These are phyloP conservation scores for Elsinoe australis DNA, from an alignment of 2,329 filamentous ascomycete species.

Conservation along the genomic window DNA sequence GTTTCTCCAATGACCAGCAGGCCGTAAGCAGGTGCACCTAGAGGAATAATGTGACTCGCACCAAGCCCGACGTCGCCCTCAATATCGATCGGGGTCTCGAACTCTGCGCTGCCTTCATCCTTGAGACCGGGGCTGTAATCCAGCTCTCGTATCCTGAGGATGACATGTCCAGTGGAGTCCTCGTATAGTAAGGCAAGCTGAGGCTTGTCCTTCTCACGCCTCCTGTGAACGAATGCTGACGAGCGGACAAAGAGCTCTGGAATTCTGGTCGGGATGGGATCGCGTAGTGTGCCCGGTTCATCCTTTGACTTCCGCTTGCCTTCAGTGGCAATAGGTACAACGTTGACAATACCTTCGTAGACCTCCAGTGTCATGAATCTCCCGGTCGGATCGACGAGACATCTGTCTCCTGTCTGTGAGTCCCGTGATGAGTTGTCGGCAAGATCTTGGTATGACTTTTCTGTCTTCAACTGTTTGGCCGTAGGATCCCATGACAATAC, in stretches of 20 bases:
- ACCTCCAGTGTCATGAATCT: slow-evolving; percentile 59
- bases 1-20: slow-evolving; percentile 50
- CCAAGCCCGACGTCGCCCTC: slow-evolving; percentile 50
- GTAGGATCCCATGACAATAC: slow-evolving; percentile 72
- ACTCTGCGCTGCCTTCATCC: slow-evolving; percentile 45
- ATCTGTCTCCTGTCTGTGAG: slow-evolving; percentile 73
- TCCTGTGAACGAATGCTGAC: slow-evolving; percentile 56
- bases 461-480: slow-evolving; percentile 45
- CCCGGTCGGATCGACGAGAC: slow-evolving; percentile 73
- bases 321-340: slow-evolving; percentile 52
- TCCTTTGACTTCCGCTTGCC: slow-evolving; percentile 45
- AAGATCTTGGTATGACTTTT: slow-evolving; percentile 53
- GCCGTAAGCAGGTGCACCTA: slow-evolving; percentile 49
- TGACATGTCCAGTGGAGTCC: slow-evolving; percentile 51
- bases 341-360: slow-evolving; percentile 60
- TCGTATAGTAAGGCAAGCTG: slow-evolving; percentile 59
- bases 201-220: slow-evolving; percentile 38
- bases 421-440: slow-evolving; percentile 58
- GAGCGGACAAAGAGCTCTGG: slow-evolving; percentile 60
- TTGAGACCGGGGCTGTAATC: slow-evolving; percentile 42
- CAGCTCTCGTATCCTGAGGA: slow-evolving; percentile 49
- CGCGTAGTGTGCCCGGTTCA: slow-evolving; percentile 51
- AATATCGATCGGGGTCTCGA: slow-evolving; percentile 46
- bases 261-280: slow-evolving; percentile 54
- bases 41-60: slow-evolving; percentile 54